phyloP scores from a whole-genome alignment of 1,284 basidiomycete genomes.

The Sphaerobolus stellatus region DNA sequence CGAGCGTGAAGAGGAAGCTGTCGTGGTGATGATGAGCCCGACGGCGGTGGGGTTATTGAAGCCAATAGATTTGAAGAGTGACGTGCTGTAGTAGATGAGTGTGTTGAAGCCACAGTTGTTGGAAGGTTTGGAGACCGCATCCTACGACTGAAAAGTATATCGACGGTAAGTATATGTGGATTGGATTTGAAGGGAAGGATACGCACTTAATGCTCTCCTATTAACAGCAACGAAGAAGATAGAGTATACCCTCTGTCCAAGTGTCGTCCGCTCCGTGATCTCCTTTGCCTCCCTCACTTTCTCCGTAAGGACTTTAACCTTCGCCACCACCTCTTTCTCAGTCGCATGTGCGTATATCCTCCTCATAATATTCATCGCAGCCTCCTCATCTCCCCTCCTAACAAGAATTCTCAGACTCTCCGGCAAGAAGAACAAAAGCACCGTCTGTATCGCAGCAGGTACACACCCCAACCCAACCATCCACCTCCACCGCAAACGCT shows the following conservation, averaged over 20 bases:
- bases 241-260: slow-evolving; percentile 53
- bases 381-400: slow-evolving; percentile 2
- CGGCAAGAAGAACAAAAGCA: slow-evolving; percentile 64
- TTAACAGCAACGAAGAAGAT: slow-evolving; percentile 60
- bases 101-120: slow-evolving; percentile 80
- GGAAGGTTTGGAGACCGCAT: slow-evolving; percentile 79
- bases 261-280: slow-evolving; percentile 61
- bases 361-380: neutral
- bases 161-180: neutral
- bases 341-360: no score
- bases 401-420: slow-evolving; percentile 57
- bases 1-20: slow-evolving; percentile 79
- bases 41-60: slow-evolving; percentile 81
- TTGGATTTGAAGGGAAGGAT: neutral
- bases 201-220: slow-evolving; percentile 69
- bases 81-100: slow-evolving; percentile 76
- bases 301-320: slow-evolving; percentile 55
- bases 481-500: slow-evolving; percentile 80
- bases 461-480: slow-evolving; percentile 78
- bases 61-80: slow-evolving; percentile 77
- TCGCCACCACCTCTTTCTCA: slow-evolving; percentile 60
- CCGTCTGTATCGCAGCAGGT: slow-evolving; percentile 65
- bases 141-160: slow-evolving; percentile 54
- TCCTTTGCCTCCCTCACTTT: slow-evolving; percentile 65
- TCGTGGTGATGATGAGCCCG: slow-evolving; percentile 74